phyloP scores from a whole-genome alignment of 2,329 filamentous ascomycete genomes.

The Epichloe amarillans region DNA sequence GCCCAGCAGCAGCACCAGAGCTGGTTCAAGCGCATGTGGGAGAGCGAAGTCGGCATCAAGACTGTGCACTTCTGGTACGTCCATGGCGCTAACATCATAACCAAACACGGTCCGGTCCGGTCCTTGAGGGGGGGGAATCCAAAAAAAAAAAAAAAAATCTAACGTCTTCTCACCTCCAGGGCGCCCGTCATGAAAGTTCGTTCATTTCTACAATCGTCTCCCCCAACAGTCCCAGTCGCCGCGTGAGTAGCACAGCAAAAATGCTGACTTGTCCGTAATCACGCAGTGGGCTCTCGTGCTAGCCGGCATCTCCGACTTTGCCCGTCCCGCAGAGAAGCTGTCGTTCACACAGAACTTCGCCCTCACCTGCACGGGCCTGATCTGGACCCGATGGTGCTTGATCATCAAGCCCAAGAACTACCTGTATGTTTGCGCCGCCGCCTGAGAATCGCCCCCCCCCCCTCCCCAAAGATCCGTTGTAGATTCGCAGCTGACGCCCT shows the following conservation, averaged over 20 bases:
- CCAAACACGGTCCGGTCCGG: no score
- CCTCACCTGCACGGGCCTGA: constrained; percentile 77
- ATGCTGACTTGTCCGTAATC: not conserved
- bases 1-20: constrained; percentile 28
- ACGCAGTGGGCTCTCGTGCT: constrained; percentile 81
- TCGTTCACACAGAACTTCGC: constrained; percentile 87
- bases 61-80: constrained; percentile 94
- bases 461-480: not conserved
- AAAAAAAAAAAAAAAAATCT: not conserved
- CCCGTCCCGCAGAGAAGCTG: constrained; percentile 81
- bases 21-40: constrained; percentile 70
- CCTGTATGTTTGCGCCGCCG: constrained; percentile 43
- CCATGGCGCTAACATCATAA: no score
- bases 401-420: constrained; percentile 91
- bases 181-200: constrained; percentile 77
- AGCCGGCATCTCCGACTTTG: constrained; percentile 82
- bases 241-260: not conserved
- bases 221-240: no score
- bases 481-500: not conserved
- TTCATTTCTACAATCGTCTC: constrained; percentile 13
- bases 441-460: no score
- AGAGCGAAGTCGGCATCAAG: constrained; percentile 70
- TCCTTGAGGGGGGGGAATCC: no score
- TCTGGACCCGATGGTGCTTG: constrained; percentile 98
- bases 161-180: constrained; percentile 33